Evolutionary conservation across 176 grass and related monocot genomes (phyloP), one percentile per base, ranked within the genome.

Genomic region (Secale cereale): DNA sequence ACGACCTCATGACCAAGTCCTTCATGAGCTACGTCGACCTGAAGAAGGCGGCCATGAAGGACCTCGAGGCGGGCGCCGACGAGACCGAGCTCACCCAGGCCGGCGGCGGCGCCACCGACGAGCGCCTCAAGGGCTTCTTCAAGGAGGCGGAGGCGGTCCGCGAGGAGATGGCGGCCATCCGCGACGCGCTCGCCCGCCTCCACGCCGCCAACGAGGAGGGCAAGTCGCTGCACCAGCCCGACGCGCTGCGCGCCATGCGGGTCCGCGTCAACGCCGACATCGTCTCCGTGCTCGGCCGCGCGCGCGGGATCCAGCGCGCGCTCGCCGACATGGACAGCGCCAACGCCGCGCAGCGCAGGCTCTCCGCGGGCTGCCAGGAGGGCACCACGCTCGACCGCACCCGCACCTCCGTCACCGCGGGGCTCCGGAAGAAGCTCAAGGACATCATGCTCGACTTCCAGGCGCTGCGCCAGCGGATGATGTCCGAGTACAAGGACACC

Each of bases 381-480:
- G 97, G 97, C 60, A 96, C 97, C 40, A 84, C 91, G 1, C 86
- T 93, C n/a, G 97, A 99, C 81, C 93, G 97, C 75, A 99, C 93
- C 45, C 88, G 97, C 72, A 96, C 97, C 31, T 73, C 89, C 66
- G 91, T 99, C 74, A 91, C 97, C 67, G 86, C 92, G 41, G 97
- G 91, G 0, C 93, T 99, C 36, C 86, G 97, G 69, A 94, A 91
- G 93, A 94, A 91, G 87, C 86, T 99, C 84, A 91, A 90, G 63
- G 97, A 94, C 62, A 77, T 99, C 78, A 99, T 99, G 97, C 91
- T 96, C 90, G 93, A 99, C 67, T 96, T 99, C 89, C 97, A 99
- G 91, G 86, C 86, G 82, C 88, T 99, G 32, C 86, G 97, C 60
- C 93, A 99, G 90, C 88, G 85, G 78, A 94, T 91, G 74, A 94